A percentile compares a stretch with the other conserved stretches of the same genome.
phyloP scores from a whole-genome alignment of 805 yeast genomes.

The Yarrowia divulgata region DNA sequence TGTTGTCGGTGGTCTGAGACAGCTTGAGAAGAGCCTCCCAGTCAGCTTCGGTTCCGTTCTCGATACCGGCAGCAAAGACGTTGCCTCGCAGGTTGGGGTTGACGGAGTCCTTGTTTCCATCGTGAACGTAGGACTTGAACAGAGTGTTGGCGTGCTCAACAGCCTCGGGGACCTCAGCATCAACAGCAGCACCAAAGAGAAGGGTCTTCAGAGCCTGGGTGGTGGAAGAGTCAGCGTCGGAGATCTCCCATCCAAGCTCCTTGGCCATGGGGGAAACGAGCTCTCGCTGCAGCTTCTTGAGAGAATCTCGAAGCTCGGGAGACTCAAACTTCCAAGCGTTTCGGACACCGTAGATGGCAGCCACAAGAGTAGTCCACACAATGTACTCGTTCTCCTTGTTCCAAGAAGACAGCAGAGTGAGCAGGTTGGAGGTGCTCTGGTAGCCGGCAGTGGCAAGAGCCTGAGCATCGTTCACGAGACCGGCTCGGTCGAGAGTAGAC shows the following conservation, averaged over 20 bases:
- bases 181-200: slow-evolving; percentile 54
- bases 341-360: slow-evolving; percentile 54
- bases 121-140: slow-evolving; percentile 59
- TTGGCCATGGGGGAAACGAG: slow-evolving; percentile 63
- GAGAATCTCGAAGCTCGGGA: slow-evolving; percentile 52
- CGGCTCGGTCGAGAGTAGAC: slow-evolving; percentile 67
- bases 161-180: slow-evolving; percentile 50
- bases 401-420: slow-evolving; percentile 61
- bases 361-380: slow-evolving; percentile 62
- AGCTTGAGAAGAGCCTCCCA: slow-evolving; percentile 68
- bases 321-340: slow-evolving; percentile 60
- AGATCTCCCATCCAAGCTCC: slow-evolving; percentile 70
- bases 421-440: slow-evolving; percentile 57
- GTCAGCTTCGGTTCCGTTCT: slow-evolving; percentile 64
- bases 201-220: slow-evolving; percentile 72
- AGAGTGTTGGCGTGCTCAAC: slow-evolving; percentile 50
- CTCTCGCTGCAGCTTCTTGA: slow-evolving; percentile 58
- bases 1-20: slow-evolving; percentile 65
- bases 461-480: slow-evolving; percentile 67
- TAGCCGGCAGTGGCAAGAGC: slow-evolving; percentile 63
- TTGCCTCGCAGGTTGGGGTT: slow-evolving; percentile 75
- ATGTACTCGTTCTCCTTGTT: slow-evolving; percentile 56
- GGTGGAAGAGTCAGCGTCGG: slow-evolving; percentile 59
- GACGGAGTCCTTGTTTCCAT: slow-evolving; percentile 72
- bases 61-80: slow-evolving; percentile 72